Evolutionary conservation across 2,329 filamentous ascomycete species (phyloP).

Genomic region (Kalaharituber pfeilii): DNA sequence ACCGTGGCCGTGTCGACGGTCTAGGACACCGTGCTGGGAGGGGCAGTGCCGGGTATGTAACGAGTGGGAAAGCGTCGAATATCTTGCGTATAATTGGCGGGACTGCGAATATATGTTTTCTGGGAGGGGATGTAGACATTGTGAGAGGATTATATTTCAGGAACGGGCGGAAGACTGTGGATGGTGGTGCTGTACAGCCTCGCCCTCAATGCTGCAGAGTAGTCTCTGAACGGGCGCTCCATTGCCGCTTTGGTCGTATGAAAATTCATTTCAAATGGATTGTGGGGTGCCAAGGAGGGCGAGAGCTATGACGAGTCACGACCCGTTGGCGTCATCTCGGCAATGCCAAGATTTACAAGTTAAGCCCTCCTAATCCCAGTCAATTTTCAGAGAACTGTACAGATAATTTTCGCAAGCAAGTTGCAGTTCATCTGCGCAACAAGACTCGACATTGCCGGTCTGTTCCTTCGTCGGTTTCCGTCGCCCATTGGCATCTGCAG

Average conservation of each 20-base stretch:
- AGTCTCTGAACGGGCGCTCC: no score
- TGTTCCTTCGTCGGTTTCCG: no score
- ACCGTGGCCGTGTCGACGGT: constrained; percentile 34
- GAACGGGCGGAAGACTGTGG: no score
- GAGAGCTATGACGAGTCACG: no score
- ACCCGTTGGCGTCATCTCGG: background rate
- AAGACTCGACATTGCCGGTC: no score
- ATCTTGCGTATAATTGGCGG: constrained; percentile 62
- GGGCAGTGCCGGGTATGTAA: constrained; percentile 55
- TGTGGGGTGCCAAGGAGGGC: no score
- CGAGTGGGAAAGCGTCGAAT: constrained; percentile 69
- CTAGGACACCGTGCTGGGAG: constrained; percentile 46
- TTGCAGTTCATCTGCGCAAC: background rate
- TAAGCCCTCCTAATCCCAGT: background rate
- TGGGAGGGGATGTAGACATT: background rate
- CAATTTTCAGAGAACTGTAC: background rate
- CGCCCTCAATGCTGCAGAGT: no score
- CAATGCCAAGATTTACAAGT: background rate
- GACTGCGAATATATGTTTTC: constrained; percentile 33
- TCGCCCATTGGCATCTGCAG: no score
- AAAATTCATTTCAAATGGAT: no score
- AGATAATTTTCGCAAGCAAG: background rate
- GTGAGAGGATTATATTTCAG: no score
- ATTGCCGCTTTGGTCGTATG: no score
- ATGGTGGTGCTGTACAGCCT: no score